Base-by-base conservation (phyloP, 1,284 basidiomycete genomes). In the Athelia psychrophila region DNA sequence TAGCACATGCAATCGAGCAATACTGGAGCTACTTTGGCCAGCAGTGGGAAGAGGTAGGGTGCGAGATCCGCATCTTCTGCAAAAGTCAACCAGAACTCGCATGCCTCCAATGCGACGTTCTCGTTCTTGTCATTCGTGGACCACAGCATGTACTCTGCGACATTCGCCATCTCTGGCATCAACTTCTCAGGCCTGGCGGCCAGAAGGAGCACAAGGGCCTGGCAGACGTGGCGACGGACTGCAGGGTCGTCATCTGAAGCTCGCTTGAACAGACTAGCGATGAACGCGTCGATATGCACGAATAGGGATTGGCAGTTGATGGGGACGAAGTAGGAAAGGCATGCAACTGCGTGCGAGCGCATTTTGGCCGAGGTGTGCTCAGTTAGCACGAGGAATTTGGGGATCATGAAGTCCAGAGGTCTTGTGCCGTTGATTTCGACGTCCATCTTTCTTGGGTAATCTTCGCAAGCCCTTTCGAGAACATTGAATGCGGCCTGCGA, bases 41-140 rank as follows among this genome's bases (percentile, higher is more conserved):
- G 79, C 57, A 95, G 84, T 0, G 94, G 95, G 51, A 86, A 86
- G 25, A 99, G 78, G 68, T 91, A 92, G 15, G 86, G 83, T 16
- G 86, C 84, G 23, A 99, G 79, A 48, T 92, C 87, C 15, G 86
- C 84, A 64, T 98, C 94, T 69, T 99, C 97, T 16, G 97, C 95
- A 65, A 99, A 99, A 1, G 96, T 98, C 57, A 99, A 81, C 97
- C 97, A 99, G 73, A 99, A 99, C 77, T 99, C 97, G 80, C 95
- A 98, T 13, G 97, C 97, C 73, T 98, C 95, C 40, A 98, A 78
- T 3, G 95, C 94, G 50, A 98, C 94, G 53, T 86, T 86, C 73
- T 97, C 94, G 69, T 98, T 92, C 72, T 91, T 88, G 78, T 98
- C 96, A 70, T 95, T 93, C 10, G 94, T 98, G 33, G 94, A 98